Base-by-base conservation (phyloP, 257 asterid genomes). In the Buddleja alternifolia region DNA sequence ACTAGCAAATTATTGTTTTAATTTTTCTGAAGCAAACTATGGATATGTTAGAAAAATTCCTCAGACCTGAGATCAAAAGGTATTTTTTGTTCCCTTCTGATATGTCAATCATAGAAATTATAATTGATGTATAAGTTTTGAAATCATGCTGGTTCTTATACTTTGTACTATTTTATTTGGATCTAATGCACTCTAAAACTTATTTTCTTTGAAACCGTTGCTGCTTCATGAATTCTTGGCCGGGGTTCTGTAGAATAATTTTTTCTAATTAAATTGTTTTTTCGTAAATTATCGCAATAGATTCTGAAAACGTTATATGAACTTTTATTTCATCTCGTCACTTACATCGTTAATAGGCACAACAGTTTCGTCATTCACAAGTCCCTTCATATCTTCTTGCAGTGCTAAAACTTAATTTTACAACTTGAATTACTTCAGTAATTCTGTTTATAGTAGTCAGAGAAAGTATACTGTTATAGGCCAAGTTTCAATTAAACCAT, bases 341-440 rank as follows among this genome's bases (percentile, higher is more conserved):
- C n/a, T n/a, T n/a, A n/a, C n/a, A n/a, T n/a, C n/a, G n/a, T n/a
- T n/a, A n/a, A n/a, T n/a, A n/a, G n/a, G n/a, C n/a, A n/a, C n/a
- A n/a, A n/a, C n/a, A n/a, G n/a, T n/a, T n/a, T n/a, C 15, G 16
- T 34, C 37, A 36, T 57, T 24, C 8, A 6, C 64, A 8, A 23
- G 20, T n/a, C 20, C 20, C 16, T 41, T 41, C 14, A 41, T 41
- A 7, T 41, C 3, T 41, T 8, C 17, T 1, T 12, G 19, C 19
- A 34, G 6, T 37, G n/a, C 24, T 9, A 41, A 53, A 67, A 67
- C 29, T 54, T n/a, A 5, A 65, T 65, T 48, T 47, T 20, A 34
- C 15, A 36, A 20, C 24, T 19, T 65, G 48, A 16, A 48, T 21
- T 20, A 36, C 51, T 53, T 53, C 41, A 8, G 14, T 29, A 29